phyloP scores from a whole-genome alignment of 2,329 filamentous ascomycete species.

The Calycina herbarum region DNA sequence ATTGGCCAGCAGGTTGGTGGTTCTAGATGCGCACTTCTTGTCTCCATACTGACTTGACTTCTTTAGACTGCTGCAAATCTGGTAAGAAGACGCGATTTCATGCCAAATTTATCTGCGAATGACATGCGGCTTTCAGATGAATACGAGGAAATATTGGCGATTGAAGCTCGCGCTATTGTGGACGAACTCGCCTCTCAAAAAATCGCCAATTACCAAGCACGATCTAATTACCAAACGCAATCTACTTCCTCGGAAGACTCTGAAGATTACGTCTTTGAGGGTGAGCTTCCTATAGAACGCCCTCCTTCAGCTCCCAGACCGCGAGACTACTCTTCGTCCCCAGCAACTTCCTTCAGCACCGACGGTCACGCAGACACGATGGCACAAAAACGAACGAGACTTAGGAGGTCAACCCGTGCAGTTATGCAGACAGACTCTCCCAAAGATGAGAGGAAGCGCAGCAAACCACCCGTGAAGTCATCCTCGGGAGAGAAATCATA shows the following conservation, averaged over 20 bases:
- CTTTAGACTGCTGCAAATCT: conserved; percentile 16
- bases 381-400: not conserved
- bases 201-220: not conserved
- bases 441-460: not conserved
- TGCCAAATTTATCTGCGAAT: conserved; percentile 16
- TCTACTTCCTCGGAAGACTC: not conserved
- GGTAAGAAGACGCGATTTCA: conserved; percentile 12
- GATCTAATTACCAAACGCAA: not conserved
- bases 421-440: not conserved
- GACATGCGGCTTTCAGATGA: conserved; percentile 7
- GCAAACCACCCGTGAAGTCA: not conserved
- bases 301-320: not conserved
- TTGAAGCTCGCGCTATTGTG: conserved; percentile 5
- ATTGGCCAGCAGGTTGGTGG: conserved; percentile 21
- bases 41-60: conserved; percentile 7
- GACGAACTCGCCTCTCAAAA: conserved; percentile 1
- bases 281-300: not conserved
- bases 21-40: not conserved
- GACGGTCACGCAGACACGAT: conserved; percentile 9
- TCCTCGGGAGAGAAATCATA: no score
- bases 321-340: conserved; percentile 17
- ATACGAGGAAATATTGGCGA: conserved; percentile 13
- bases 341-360: conserved; percentile 19
- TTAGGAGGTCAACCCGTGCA: not conserved
- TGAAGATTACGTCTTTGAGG: not conserved